Base-by-base conservation (phyloP, 176 grass and related monocot genomes). In the Oryza officinalis region DNA sequence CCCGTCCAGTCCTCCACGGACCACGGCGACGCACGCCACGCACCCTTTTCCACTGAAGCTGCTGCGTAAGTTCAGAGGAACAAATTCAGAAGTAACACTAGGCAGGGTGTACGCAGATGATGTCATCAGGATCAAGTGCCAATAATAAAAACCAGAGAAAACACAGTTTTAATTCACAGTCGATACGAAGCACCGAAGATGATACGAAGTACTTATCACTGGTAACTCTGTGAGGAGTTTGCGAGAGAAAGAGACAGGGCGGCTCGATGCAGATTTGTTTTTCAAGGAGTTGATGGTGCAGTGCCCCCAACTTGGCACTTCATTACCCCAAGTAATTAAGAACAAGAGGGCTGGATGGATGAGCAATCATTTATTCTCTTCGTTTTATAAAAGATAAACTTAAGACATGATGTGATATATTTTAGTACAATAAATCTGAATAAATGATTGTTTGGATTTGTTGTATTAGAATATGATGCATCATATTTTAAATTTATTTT, bases 191-290 rank as follows among this genome's bases (percentile, higher is more conserved):
- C 65, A 31, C 67, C 9, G 22, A 44, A 10, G 9, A 23, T 43
- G 60, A 31, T 8, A n/a, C n/a, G n/a, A n/a, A n/a, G n/a, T n/a
- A 38, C 12, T 77, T 77, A 66, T 63, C 59, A 71, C 22, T 13
- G 25, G 68, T 81, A 81, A 71, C 37, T 8, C 37, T 1, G 65
- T 65, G 14, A 1, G 54, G 4, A 25, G 5, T 43, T 28, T 27
- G 28, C 12, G n/a, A 38, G 49, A 60, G 57, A 86, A n/a, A 60
- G 44, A 13, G 33, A 12, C 22, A 66, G 15, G 74, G 88, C 83
- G 79, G 79, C 88, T 90, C 84, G 88, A 90, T 86, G 84, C 83
- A 46, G 33, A 61, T 33, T 87, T 20, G 3, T 80, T 26, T 30
- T 63, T 27, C 10, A 57, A 25, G 10, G 52, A 57, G 6, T 72